phyloP scores from a whole-genome alignment of 2,329 filamentous ascomycete genomes.

The Fusarium scirpi region DNA sequence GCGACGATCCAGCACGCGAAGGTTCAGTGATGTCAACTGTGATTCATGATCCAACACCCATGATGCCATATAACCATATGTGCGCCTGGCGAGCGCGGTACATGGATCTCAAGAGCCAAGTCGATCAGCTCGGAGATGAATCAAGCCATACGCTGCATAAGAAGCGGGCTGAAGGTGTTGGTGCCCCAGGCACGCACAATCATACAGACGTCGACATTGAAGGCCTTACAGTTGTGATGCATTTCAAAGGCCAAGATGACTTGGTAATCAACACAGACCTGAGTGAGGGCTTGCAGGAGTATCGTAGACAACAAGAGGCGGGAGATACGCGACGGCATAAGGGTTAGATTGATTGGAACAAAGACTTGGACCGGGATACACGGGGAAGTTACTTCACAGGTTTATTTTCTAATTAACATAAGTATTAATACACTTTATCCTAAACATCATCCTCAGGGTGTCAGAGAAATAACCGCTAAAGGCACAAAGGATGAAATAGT shows the following conservation, averaged over 20 bases:
- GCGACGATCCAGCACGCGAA: conserved; percentile 13
- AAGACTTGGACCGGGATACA: neutral
- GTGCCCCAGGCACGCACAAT: conserved; percentile 35
- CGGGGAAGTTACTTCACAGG: conserved; percentile 3
- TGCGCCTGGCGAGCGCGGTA: conserved; percentile 60
- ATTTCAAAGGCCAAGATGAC: conserved; percentile 62
- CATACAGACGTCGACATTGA: conserved; percentile 58
- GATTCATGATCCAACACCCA: conserved; percentile 51
- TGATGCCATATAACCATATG: conserved; percentile 55
- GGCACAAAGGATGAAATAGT: no score
- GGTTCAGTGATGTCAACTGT: conserved; percentile 33
- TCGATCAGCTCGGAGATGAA: conserved; percentile 57
- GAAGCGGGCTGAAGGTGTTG: conserved; percentile 36
- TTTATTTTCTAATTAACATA: conserved; percentile 1
- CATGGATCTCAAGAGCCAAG: conserved; percentile 55
- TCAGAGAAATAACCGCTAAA: no score
- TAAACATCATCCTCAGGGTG: neutral
- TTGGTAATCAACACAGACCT: conserved; percentile 65
- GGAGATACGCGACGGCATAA: neutral
- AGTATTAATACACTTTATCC: conserved; percentile 7
- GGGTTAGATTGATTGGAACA: conserved; percentile 10
- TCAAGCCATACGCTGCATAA: conserved; percentile 44
- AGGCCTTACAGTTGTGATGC: conserved; percentile 64
- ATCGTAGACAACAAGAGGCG: conserved; percentile 14
- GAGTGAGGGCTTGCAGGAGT: conserved; percentile 47